Base-by-base conservation (phyloP, 2,329 filamentous ascomycete genomes). In the Pseudocercospora fuligena region DNA sequence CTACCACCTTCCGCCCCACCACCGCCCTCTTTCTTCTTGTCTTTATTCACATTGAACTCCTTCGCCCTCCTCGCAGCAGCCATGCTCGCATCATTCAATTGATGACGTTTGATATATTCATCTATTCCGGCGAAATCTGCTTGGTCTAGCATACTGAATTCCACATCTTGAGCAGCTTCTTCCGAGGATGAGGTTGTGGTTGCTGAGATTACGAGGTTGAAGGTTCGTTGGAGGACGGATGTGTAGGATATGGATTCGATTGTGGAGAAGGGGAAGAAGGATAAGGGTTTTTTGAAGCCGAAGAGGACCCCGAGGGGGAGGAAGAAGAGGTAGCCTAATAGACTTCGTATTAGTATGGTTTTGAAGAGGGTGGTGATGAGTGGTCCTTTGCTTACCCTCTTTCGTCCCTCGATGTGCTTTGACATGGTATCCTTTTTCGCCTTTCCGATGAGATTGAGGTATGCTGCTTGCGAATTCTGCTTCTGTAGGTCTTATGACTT, bases 61-160 rank as follows among this genome's bases (percentile, higher is more conserved):
- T 88, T 89, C 5, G 88, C 88, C 27, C 86, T 81, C 43, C 88
- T 78, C 33, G 83, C 82, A 27, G 86, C 87, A 0, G 88, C 88
- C 78, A 90, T 81, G 73, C 86, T 88, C 2, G 87, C 86, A 73
- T 90, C 88, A 63, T 90, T 87, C 33, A 90, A 78, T 5, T 83
- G 81, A 72, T 89, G 87, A 31, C 82, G 81, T 75, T 88, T 88
- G 65, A 90, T 82, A 69, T 89, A 90, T 5, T 81, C 80, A 69
- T 89, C 87, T 57, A 90, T 89, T 16, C 86, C 87, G 0, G 82
- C 80, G 70, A 85, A 89, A 73, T 90, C 86, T 8, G 83, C 85
- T 72, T 90, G 88, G 69, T 90, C 88, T 49, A 90, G 80, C 88
- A 90, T 90, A 49, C 84, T 85, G 70, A 90, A 88, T 70, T 90